These are phyloP conservation scores for Mucor ambiguus DNA, from an alignment of 371 early-diverging fungal species.

Conservation along the genomic window DNA sequence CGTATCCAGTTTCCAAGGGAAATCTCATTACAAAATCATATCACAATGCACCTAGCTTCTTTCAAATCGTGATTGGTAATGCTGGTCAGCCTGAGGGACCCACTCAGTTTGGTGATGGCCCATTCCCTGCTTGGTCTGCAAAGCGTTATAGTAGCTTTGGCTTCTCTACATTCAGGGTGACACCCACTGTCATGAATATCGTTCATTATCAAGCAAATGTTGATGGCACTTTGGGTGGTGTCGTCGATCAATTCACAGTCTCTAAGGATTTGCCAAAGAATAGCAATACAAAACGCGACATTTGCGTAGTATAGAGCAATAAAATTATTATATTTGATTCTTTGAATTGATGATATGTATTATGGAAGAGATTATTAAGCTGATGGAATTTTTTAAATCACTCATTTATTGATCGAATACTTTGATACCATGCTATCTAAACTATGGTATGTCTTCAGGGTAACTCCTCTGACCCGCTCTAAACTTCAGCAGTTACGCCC, in stretches of 20 bases:
- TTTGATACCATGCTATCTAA: too few species aligned
- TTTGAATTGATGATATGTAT: too few species aligned
- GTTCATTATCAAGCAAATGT: constrained; percentile 32
- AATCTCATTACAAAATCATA: constrained; percentile 26
- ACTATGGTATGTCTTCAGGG: too few species aligned
- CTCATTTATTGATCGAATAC: too few species aligned
- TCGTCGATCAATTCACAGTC: constrained; percentile 34
- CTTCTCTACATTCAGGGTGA: constrained; percentile 37
- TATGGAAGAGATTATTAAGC: too few species aligned
- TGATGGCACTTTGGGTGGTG: constrained; percentile 35
- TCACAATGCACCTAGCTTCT: constrained; percentile 41
- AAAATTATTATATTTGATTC: not conserved
- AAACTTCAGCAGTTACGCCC: too few species aligned
- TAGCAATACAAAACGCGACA: not conserved
- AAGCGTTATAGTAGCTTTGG: constrained; percentile 40
- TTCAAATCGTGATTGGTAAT: constrained; percentile 36
- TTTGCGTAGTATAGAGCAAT: not conserved
- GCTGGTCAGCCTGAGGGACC: constrained; percentile 42
- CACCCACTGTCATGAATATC: constrained; percentile 26
- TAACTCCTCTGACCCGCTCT: too few species aligned
- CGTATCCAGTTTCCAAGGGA: constrained; percentile 40
- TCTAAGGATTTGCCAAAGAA: constrained; percentile 24
- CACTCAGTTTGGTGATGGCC: constrained; percentile 21
- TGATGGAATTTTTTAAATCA: too few species aligned
- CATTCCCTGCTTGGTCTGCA: constrained; percentile 42